Evolutionary conservation across 768 basidiomycete genomes (phyloP).

Genomic region (Udeniomyces megalosporus): DNA sequence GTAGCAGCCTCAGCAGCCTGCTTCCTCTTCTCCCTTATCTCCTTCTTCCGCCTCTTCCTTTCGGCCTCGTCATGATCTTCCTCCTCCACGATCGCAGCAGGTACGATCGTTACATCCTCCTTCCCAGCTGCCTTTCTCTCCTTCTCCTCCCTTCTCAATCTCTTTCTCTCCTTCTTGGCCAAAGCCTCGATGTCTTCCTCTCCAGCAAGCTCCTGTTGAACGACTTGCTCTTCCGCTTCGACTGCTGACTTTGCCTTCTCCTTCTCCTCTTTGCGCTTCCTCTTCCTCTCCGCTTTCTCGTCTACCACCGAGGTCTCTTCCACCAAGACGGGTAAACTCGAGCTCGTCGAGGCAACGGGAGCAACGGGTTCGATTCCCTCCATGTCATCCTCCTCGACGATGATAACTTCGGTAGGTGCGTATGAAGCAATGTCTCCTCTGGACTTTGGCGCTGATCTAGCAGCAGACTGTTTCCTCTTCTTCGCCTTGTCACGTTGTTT

Average conservation of each 20-base stretch:
- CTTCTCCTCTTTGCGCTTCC: background rate
- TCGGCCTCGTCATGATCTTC: constrained; percentile 17
- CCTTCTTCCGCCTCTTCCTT: constrained; percentile 17
- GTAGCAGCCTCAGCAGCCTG: background rate
- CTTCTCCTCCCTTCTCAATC: constrained; percentile 6
- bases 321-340: background rate
- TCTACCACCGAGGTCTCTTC: constrained; percentile 17
- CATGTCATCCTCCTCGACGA: constrained; percentile 17
- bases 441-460: constrained; percentile 1
- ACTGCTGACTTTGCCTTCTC: too few relatives aligned
- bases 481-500: constrained; percentile 13
- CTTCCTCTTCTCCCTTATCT: background rate
- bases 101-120: constrained; percentile 17
- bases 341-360: background rate
- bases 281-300: constrained; percentile 17
- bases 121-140: constrained; percentile 10
- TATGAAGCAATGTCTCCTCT: background rate
- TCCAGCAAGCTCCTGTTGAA: too few relatives aligned
- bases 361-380: constrained; percentile 14
- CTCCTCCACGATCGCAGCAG: constrained; percentile 6
- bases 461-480: constrained; percentile 11
- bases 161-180: background rate
- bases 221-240: too few relatives aligned
- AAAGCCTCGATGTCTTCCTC: too few relatives aligned
- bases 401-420: constrained; percentile 8